Evolutionary conservation across 352 stramenopile species (phyloP).

Genomic region (Pythium dissotocum): DNA sequence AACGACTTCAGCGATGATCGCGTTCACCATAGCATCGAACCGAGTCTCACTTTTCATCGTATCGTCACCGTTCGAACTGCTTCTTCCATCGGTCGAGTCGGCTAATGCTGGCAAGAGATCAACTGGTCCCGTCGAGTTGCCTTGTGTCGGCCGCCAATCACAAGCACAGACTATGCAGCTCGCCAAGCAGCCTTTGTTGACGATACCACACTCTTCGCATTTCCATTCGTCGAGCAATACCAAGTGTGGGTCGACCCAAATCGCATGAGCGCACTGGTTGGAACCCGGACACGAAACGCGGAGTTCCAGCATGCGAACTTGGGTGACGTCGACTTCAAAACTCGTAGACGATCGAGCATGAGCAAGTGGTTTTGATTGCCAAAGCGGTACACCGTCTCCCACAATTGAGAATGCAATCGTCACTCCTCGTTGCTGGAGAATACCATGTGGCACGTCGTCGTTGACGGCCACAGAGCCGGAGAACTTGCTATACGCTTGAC

Average conservation of each 20-base stretch:
- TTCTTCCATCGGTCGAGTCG: background rate
- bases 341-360: conserved; percentile 39
- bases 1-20: conserved; percentile 27
- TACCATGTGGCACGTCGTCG: conserved; percentile 64
- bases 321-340: conserved; percentile 59
- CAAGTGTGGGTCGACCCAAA: conserved; percentile 81
- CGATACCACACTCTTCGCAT: conserved; percentile 61
- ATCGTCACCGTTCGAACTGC: background rate
- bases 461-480: conserved; percentile 71
- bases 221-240: conserved; percentile 70
- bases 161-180: conserved; percentile 50
- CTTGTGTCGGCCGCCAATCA: background rate
- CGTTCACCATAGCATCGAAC: conserved; percentile 24
- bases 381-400: conserved; percentile 67
- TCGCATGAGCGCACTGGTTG: conserved; percentile 76
- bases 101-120: background rate
- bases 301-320: conserved; percentile 79
- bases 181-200: conserved; percentile 64
- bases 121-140: background rate
- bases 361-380: conserved; percentile 69
- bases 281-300: conserved; percentile 66
- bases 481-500: conserved; percentile 54
- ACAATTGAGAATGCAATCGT: conserved; percentile 69
- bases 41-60: background rate
- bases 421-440: conserved; percentile 54